Evolutionary conservation across 352 stramenopile species (phyloP).

Genomic region (Thalassiosira hispida): DNA sequence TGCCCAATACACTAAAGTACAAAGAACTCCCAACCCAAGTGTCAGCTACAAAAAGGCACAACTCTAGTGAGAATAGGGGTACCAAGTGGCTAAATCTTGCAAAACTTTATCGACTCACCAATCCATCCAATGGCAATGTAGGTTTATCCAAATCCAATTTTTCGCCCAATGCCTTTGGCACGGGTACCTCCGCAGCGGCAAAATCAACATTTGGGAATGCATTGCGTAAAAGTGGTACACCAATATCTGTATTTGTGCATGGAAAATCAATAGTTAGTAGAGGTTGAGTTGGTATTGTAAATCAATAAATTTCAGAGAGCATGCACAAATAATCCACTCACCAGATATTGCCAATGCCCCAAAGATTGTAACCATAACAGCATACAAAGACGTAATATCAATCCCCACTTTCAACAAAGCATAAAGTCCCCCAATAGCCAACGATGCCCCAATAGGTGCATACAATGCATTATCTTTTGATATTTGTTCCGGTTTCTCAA

Average conservation of each 20-base stretch:
- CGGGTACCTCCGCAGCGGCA: constrained; percentile 16
- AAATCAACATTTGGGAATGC: constrained; percentile 33
- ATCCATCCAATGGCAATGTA: constrained; percentile 36
- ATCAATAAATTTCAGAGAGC: not conserved
- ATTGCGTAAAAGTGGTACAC: constrained; percentile 47
- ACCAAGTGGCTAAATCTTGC: too few species aligned
- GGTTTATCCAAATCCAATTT: constrained; percentile 35
- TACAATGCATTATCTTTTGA: constrained; percentile 42
- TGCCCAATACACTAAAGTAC: constrained; percentile 46
- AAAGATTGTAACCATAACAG: constrained; percentile 41
- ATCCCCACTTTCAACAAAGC: constrained; percentile 45
- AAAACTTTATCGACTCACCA: too few species aligned
- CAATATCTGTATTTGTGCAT: constrained; percentile 24
- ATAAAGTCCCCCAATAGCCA: constrained; percentile 43
- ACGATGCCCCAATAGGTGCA: constrained; percentile 40
- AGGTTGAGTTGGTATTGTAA: not conserved
- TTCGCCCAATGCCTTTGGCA: constrained; percentile 30
- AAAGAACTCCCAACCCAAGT: constrained; percentile 41
- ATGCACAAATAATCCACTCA: constrained; percentile 9
- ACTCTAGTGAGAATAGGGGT: too few species aligned
- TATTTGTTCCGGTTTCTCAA: constrained; percentile 39
- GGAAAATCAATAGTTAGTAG: not conserved
- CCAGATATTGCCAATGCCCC: constrained; percentile 42
- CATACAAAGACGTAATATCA: constrained; percentile 40
- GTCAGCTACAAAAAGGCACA: too few species aligned